A percentile compares a stretch with the other conserved stretches of the same genome.
phyloP scores from a whole-genome alignment of 768 basidiomycete species.

The Lactarius deliciosus region DNA sequence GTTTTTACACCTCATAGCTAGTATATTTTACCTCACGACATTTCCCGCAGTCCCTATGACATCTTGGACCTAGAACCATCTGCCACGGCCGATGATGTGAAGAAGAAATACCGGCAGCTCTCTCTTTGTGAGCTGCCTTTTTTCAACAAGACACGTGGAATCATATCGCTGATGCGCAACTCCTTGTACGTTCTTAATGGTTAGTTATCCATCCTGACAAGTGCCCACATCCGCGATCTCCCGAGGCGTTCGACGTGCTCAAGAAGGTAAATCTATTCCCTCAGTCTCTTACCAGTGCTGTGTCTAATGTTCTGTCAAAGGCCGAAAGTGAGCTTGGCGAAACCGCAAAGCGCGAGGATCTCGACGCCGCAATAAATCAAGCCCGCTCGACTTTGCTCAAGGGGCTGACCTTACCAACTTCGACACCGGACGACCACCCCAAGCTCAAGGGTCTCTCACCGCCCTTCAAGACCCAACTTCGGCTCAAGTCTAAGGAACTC shows the following conservation, averaged over 20 bases:
- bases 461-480: slow-evolving; percentile 64
- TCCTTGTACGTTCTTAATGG: slow-evolving; percentile 44
- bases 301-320: slow-evolving; percentile 40
- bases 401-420: slow-evolving; percentile 56
- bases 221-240: slow-evolving; percentile 80
- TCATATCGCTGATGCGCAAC: slow-evolving; percentile 25
- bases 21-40: neutral
- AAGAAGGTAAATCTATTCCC: slow-evolving; percentile 66
- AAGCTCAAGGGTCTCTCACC: slow-evolving; percentile 55
- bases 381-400: slow-evolving; percentile 71
- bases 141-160: slow-evolving; percentile 19
- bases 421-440: slow-evolving; percentile 58
- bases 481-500: slow-evolving; percentile 74
- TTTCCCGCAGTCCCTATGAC: slow-evolving; percentile 77
- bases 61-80: slow-evolving; percentile 77
- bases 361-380: slow-evolving; percentile 76
- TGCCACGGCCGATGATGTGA: slow-evolving; percentile 78
- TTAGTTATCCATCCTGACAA: slow-evolving; percentile 99
- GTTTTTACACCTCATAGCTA: slow-evolving; percentile 32
- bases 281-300: neutral
- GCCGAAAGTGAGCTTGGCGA: slow-evolving; percentile 84
- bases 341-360: slow-evolving; percentile 72
- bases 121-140: slow-evolving; percentile 65
- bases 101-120: slow-evolving; percentile 83
- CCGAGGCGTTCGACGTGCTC: slow-evolving; percentile 90